Evolutionary conservation across 1,284 basidiomycete genomes (phyloP), one percentile per base, ranked within the genome.

Genomic region (Boletus chippewaensis): DNA sequence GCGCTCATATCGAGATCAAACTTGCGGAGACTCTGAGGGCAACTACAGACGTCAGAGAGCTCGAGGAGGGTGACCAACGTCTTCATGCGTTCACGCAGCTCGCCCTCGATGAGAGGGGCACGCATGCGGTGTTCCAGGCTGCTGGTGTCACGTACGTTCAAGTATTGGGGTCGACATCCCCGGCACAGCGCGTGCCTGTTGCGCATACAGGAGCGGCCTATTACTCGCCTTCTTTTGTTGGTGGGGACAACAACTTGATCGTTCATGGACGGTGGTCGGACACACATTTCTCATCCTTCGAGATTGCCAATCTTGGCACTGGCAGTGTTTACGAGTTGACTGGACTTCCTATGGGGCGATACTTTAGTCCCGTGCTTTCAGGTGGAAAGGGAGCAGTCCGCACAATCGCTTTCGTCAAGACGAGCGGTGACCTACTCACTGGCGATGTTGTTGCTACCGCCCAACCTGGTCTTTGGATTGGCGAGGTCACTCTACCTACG

Each of bases 201-300:
- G 64, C 76, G 1, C 59, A 79, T 43, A 53, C 70, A 5, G 63
- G 66, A 6, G 69, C 74, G 4, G 71, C 83, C 1, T 87, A 87
- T 58, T 84, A 83, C 57, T 83, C 84, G 0, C 84, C 84, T 1
- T 74, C 78, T 2, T 84, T 86, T 59, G 76, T 87, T 28, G 74
- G 74, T 34, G 73, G 72, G 11, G 64, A 69, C 12, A 68, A 67
- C 7, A 63, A 80, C 45, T 62, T 83, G 11, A 67, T 85, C 18
- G 60, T 87, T 12, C 84, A 86, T 44, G 76, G 77, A 8, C 77
- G 80, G 16, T 87, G 84, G 84, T 84, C 83, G 0, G 75, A 86
- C 58, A 70, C 69, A 3, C 64, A 74, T 52, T 84, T 84, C 62
- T 79, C 81, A 2, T 73, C 77, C 6, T 77, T 87, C 56, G 84